Conservation (phyloP, 2,329 filamentous ascomycete genomes). For the Coniochaeta ligniaria region DNA sequence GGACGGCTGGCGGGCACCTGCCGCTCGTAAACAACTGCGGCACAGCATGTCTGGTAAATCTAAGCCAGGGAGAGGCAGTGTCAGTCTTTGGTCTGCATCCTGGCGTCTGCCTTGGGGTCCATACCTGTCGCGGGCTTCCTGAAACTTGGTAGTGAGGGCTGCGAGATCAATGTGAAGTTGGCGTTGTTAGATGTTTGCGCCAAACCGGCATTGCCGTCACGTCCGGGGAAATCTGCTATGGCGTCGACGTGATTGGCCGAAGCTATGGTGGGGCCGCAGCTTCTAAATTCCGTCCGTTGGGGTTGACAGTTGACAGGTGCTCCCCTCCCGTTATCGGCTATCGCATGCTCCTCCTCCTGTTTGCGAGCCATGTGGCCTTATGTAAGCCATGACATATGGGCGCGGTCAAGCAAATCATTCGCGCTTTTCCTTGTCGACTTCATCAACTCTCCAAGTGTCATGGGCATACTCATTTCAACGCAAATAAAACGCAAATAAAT, state of each 20-base stretch:
- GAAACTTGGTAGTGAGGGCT: neutral
- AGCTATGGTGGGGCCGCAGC: neutral
- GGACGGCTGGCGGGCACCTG: neutral
- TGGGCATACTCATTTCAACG: no score
- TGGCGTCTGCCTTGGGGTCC: neutral
- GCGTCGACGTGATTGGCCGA: neutral
- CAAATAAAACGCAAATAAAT: no score
- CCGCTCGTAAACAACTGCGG: neutral
- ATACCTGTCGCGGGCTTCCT: neutral
- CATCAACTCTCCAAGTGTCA: no score
- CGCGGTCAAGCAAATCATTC: no score
- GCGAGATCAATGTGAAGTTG: neutral
- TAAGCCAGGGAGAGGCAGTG: neutral
- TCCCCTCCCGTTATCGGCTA: neutral
- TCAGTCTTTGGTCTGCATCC: neutral
- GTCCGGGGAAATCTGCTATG: neutral
- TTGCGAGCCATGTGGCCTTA: no score
- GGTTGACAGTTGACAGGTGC: neutral
- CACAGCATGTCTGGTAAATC: neutral
- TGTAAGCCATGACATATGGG: no score
- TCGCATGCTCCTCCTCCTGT: neutral
- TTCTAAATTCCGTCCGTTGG: neutral
- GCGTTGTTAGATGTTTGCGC: neutral
- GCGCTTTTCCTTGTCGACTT: no score
- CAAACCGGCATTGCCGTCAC: neutral